phyloP scores from a whole-genome alignment of 257 asterid genomes.

The Fraxinus anomala region DNA sequence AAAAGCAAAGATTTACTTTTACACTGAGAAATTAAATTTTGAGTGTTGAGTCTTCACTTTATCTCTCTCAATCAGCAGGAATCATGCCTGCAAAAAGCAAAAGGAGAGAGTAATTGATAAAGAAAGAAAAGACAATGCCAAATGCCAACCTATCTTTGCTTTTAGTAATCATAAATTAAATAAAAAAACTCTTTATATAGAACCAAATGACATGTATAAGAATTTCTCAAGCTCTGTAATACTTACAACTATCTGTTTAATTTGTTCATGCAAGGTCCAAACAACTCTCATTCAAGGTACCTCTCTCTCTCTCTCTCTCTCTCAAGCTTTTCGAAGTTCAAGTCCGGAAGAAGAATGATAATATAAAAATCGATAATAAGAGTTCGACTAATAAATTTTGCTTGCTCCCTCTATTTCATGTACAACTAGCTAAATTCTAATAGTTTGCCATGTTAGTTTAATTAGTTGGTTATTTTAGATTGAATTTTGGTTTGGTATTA shows the following conservation, averaged over 20 bases:
- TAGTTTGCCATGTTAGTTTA: too few relatives aligned
- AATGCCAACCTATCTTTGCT: conserved; percentile 23
- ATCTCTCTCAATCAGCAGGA: conserved; percentile 22
- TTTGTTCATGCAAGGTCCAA: conserved; percentile 57
- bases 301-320: background rate
- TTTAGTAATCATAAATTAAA: conserved; percentile 27
- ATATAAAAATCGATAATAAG: too few relatives aligned
- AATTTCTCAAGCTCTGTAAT: conserved; percentile 23
- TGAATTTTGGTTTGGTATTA: too few relatives aligned
- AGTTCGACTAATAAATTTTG: too few relatives aligned
- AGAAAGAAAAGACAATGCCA: conserved; percentile 32
- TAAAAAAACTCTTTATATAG: conserved; percentile 17
- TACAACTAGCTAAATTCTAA: too few relatives aligned
- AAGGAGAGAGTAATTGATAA: conserved; percentile 25
- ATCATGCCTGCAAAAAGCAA: conserved; percentile 52
- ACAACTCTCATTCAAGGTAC: conserved; percentile 45
- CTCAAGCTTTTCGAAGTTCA: background rate
- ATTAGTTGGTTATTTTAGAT: too few relatives aligned
- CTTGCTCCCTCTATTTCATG: too few relatives aligned
- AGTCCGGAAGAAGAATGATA: too few relatives aligned
- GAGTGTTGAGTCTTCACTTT: background rate
- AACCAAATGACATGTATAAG: background rate
- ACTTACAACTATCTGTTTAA: conserved; percentile 19
- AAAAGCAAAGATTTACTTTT: conserved; percentile 14
- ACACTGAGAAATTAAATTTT: conserved; percentile 9